phyloP scores from a whole-genome alignment of 1,139 yeast genomes.

The Lodderomyces metapsilosis region DNA sequence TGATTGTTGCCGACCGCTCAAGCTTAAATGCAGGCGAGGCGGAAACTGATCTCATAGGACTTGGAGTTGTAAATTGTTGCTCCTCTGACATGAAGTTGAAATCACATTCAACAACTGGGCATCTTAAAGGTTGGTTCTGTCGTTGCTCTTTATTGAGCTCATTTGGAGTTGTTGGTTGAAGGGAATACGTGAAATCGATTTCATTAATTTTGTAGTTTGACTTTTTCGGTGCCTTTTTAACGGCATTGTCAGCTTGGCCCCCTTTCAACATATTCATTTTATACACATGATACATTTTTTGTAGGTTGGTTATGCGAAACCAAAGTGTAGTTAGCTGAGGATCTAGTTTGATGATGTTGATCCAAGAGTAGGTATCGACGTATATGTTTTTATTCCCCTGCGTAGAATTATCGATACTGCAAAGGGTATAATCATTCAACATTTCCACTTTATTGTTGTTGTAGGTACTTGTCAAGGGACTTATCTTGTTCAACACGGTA shows the following conservation, averaged over 20 bases:
- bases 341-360: conserved; percentile 39
- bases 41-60: conserved; percentile 7
- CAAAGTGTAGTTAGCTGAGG: conserved; percentile 43
- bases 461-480: conserved; percentile 14
- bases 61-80: conserved; percentile 11
- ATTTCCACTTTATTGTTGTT: conserved; percentile 21
- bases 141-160: conserved; percentile 8
- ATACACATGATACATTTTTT: conserved; percentile 40
- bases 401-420: conserved; percentile 1
- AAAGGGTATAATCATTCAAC: conserved; percentile 16
- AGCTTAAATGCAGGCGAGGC: neutral
- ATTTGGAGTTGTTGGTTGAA: conserved; percentile 7
- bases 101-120: conserved; percentile 46
- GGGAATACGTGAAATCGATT: conserved; percentile 28
- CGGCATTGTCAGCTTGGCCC: neutral
- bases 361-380: conserved; percentile 33
- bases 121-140: conserved; percentile 15
- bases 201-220: conserved; percentile 18
- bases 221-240: conserved; percentile 9
- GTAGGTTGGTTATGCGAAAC: conserved; percentile 42
- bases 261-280: conserved; percentile 24
- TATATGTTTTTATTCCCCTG: conserved; percentile 7
- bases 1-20: conserved; percentile 5
- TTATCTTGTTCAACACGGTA: conserved; percentile 18
- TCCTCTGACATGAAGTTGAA: conserved; percentile 37